Percentiles rank a stretch among this genome's conserved stretches.
These are phyloP conservation scores for Cladosporium phlei DNA, from an alignment of 2,329 filamentous ascomycete species.

Conservation along the genomic window DNA sequence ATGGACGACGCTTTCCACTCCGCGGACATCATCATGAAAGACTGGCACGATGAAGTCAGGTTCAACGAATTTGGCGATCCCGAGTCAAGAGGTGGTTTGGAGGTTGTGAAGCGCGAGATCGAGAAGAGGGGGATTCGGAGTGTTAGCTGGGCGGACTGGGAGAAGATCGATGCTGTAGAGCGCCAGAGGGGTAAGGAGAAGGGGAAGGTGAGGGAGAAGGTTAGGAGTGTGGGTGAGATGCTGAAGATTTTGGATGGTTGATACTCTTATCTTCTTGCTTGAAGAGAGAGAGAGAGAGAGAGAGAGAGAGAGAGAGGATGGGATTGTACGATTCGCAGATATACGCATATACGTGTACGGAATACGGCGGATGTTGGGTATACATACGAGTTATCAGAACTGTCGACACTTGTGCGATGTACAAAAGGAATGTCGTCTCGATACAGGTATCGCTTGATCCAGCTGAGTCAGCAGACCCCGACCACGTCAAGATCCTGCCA, in stretches of 20 bases:
- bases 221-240: constrained; percentile 55
- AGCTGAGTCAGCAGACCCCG: too few species aligned
- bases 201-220: constrained; percentile 76
- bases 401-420: too few species aligned
- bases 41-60: constrained; percentile 56
- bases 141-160: constrained; percentile 83
- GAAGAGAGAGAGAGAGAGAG: too few species aligned
- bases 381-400: too few species aligned
- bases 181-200: constrained; percentile 56
- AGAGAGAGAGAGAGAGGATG: too few species aligned
- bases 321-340: neutral
- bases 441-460: too few species aligned
- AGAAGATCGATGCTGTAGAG: constrained; percentile 76
- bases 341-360: neutral
- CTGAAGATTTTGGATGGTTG: constrained; percentile 40
- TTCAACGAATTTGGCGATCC: constrained; percentile 40
- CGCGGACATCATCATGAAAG: constrained; percentile 74
- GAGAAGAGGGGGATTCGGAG: constrained; percentile 53
- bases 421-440: too few species aligned
- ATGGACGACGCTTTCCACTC: constrained; percentile 93
- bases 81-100: constrained; percentile 62
- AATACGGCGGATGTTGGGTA: too few species aligned
- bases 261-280: too few species aligned
- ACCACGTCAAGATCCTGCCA: too few species aligned
- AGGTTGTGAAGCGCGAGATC: constrained; percentile 62